Conservation (phyloP, 768 basidiomycete species). For the Naematelia aurantialba region DNA sequence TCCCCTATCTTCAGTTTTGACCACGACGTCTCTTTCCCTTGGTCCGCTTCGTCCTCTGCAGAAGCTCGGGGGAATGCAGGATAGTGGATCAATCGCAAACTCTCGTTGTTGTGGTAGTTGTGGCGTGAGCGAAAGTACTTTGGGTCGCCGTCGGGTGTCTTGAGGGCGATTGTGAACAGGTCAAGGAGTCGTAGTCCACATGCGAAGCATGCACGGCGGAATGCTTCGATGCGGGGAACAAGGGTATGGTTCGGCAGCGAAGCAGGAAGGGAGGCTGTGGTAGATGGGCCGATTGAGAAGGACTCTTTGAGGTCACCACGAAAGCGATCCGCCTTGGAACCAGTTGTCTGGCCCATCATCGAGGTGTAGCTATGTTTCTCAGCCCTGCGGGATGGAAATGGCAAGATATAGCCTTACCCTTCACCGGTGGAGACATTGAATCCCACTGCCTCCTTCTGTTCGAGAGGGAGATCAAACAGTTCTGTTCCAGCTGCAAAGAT, state of each 20-base stretch:
- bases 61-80: constrained; percentile 5
- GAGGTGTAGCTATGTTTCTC: constrained; percentile 3
- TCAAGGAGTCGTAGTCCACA: constrained; percentile 4
- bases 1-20: constrained; percentile 6
- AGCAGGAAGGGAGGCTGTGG: constrained; percentile 1
- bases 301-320: constrained; percentile 10
- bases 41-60: neutral
- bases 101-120: constrained; percentile 8
- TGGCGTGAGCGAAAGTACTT: constrained; percentile 1
- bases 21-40: constrained; percentile 2
- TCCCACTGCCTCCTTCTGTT: constrained; percentile 5
- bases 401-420: too few relatives aligned
- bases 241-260: neutral
- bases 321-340: neutral
- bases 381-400: too few relatives aligned
- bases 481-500: constrained; percentile 5
- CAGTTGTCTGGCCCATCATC: constrained; percentile 10
- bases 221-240: neutral
- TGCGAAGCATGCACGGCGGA: constrained; percentile 6
- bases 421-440: constrained; percentile 2
- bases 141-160: constrained; percentile 3
- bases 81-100: constrained; percentile 8
- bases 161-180: constrained; percentile 10
- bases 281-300: constrained; percentile 5
- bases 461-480: constrained; percentile 2